phyloP scores from a whole-genome alignment of 495 filamentous ascomycete genomes.

The Paragyromitra xinjiangensis region DNA sequence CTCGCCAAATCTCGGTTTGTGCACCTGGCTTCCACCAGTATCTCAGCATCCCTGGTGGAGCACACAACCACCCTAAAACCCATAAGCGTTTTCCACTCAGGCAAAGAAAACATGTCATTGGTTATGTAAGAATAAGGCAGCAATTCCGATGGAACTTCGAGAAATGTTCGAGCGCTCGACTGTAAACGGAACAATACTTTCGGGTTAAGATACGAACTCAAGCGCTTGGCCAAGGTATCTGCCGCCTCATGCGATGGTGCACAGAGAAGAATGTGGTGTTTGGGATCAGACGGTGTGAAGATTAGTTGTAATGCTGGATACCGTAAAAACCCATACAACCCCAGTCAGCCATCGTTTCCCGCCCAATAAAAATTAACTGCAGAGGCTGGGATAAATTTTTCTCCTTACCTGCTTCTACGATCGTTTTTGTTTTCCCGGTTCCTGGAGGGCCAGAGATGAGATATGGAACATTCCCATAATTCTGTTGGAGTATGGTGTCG shows the following conservation, averaged over 20 bases:
- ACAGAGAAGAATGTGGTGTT: constrained; percentile 65
- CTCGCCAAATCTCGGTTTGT: constrained; percentile 62
- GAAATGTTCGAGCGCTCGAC: constrained; percentile 61
- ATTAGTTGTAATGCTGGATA: constrained; percentile 55
- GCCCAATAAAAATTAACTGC: constrained; percentile 40
- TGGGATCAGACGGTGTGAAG: constrained; percentile 51
- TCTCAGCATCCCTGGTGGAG: constrained; percentile 63
- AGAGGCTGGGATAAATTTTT: constrained; percentile 54
- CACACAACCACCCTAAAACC: constrained; percentile 63
- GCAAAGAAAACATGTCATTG: constrained; percentile 62
- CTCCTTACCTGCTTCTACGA: constrained; percentile 62
- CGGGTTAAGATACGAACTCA: constrained; percentile 60
- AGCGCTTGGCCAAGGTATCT: constrained; percentile 64
- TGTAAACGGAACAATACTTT: constrained; percentile 64
- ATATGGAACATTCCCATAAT: constrained; percentile 64
- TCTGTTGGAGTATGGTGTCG: constrained; percentile 60
- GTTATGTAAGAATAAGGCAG: constrained; percentile 64
- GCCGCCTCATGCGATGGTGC: constrained; percentile 68
- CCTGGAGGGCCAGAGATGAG: constrained; percentile 67
- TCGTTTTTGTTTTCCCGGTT: constrained; percentile 67
- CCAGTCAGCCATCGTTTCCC: constrained; percentile 45
- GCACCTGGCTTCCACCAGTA: constrained; percentile 63
- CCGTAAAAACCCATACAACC: constrained; percentile 41
- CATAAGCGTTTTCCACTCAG: constrained; percentile 65
- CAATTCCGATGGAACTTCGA: constrained; percentile 63